Conservation (phyloP, 495 filamentous ascomycete genomes). For the Penicillium argentinense region DNA sequence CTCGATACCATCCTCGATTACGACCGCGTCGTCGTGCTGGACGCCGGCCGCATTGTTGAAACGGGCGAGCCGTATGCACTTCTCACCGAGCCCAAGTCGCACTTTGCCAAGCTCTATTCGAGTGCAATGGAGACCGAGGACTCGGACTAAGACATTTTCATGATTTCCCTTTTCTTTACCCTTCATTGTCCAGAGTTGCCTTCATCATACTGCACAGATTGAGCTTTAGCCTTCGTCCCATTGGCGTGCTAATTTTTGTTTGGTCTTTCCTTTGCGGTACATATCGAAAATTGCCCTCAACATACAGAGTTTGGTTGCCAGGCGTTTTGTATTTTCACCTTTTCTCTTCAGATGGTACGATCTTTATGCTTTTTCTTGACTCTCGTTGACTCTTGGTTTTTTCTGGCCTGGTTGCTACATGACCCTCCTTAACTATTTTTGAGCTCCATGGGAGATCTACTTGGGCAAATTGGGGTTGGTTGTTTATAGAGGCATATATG, state of each 20-base stretch:
- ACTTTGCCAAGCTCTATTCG: slow-evolving; percentile 35
- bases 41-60: slow-evolving; percentile 47
- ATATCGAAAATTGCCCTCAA: slow-evolving; percentile 22
- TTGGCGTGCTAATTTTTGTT: slow-evolving; percentile 4
- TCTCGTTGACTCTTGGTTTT: slow-evolving; percentile 14
- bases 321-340: slow-evolving; percentile 15
- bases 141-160: slow-evolving; percentile 9
- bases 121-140: slow-evolving; percentile 26
- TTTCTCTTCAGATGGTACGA: slow-evolving; percentile 2
- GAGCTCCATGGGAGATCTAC: neutral
- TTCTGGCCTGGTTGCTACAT: slow-evolving; percentile 1
- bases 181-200: slow-evolving; percentile 2
- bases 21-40: slow-evolving; percentile 49
- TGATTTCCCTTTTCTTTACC: neutral
- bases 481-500: slow-evolving; percentile 14
- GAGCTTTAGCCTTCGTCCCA: slow-evolving; percentile 1
- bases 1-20: slow-evolving; percentile 59
- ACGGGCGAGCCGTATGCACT: slow-evolving; percentile 41
- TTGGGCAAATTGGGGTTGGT: slow-evolving; percentile 4
- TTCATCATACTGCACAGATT: slow-evolving; percentile 18
- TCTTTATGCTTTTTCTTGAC: slow-evolving; percentile 18
- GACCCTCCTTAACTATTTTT: slow-evolving; percentile 11
- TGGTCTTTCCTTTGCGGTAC: slow-evolving; percentile 18
- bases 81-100: slow-evolving; percentile 28
- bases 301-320: slow-evolving; percentile 16